A percentile compares a stretch with the other conserved stretches of the same genome.
phyloP scores from a whole-genome alignment of 495 filamentous ascomycete species.

The Trichoderma virens region DNA sequence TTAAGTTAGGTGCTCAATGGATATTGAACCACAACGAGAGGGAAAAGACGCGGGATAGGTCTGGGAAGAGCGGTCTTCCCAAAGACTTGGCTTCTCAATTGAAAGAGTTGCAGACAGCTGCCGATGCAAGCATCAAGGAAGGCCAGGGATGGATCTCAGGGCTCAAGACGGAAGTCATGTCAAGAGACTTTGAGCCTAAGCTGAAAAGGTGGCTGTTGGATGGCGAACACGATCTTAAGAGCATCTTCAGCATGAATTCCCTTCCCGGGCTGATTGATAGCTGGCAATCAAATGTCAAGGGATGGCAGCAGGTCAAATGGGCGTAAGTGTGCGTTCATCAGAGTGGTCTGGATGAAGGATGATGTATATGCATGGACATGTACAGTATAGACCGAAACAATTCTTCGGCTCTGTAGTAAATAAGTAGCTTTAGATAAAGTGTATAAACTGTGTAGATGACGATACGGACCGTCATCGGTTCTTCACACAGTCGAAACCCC shows the following conservation, averaged over 20 bases:
- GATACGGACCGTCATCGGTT: not conserved
- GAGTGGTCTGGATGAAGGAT: not conserved
- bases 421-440: not conserved
- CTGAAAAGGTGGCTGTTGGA: slow-evolving; percentile 10
- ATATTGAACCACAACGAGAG: slow-evolving; percentile 27
- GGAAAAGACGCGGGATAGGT: slow-evolving; percentile 29
- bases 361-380: too few relatives aligned
- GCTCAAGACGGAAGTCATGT: slow-evolving; percentile 12
- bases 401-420: too few relatives aligned
- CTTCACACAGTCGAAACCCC: not conserved
- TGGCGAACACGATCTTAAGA: slow-evolving; percentile 21
- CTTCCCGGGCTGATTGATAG: slow-evolving; percentile 37
- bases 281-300: slow-evolving; percentile 35
- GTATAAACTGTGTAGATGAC: not conserved
- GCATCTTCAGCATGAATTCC: slow-evolving; percentile 26
- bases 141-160: slow-evolving; percentile 20
- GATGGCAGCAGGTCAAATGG: slow-evolving; percentile 22
- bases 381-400: too few relatives aligned
- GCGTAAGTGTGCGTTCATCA: not conserved
- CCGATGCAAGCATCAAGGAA: slow-evolving; percentile 21
- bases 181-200: not conserved
- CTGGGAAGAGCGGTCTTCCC: slow-evolving; percentile 25
- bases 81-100: slow-evolving; percentile 30
- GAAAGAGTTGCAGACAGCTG: slow-evolving; percentile 25
- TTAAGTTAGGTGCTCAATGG: slow-evolving; percentile 27